These are phyloP conservation scores for Penicillium occitanis DNA, from an alignment of 2,329 filamentous ascomycete species.

Conservation along the genomic window DNA sequence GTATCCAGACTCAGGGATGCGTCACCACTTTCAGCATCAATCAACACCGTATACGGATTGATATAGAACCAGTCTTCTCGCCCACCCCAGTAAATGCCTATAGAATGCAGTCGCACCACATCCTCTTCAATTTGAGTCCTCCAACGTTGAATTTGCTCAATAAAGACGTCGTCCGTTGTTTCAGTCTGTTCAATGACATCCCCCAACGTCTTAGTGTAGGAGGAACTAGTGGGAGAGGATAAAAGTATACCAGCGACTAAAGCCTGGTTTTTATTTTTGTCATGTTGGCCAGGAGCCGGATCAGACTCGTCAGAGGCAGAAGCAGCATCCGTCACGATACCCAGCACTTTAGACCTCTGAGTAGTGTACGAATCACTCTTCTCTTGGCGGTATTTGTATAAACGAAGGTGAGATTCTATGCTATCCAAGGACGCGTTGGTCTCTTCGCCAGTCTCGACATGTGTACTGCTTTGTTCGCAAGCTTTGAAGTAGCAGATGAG, in stretches of 20 bases:
- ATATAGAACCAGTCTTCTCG: slow-evolving; percentile 9
- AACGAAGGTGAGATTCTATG: slow-evolving; percentile 11
- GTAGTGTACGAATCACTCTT: background rate
- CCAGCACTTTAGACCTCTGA: slow-evolving; percentile 2
- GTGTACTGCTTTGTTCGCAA: background rate
- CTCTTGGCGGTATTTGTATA: slow-evolving; percentile 1
- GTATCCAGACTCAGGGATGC: slow-evolving; percentile 2
- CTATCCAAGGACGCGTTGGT: slow-evolving; percentile 1
- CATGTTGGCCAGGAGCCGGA: background rate
- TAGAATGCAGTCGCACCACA: background rate
- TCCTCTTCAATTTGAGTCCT: slow-evolving; percentile 14
- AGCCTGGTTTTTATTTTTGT: background rate
- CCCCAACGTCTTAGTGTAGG: background rate
- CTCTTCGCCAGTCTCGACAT: background rate
- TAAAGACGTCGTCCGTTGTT: background rate
- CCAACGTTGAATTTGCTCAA: background rate
- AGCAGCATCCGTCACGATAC: slow-evolving; percentile 5
- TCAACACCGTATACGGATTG: slow-evolving; percentile 11
- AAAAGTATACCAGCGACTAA: slow-evolving; percentile 13
- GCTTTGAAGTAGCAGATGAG: slow-evolving; percentile 14
- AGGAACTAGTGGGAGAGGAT: background rate
- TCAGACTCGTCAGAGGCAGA: background rate
- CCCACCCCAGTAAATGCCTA: slow-evolving; percentile 6
- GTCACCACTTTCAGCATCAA: slow-evolving; percentile 4
- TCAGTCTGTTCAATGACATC: background rate